These are phyloP conservation scores for Nakaseomyces kungkrabaensis DNA, from an alignment of 1,139 yeast species.

Conservation along the genomic window DNA sequence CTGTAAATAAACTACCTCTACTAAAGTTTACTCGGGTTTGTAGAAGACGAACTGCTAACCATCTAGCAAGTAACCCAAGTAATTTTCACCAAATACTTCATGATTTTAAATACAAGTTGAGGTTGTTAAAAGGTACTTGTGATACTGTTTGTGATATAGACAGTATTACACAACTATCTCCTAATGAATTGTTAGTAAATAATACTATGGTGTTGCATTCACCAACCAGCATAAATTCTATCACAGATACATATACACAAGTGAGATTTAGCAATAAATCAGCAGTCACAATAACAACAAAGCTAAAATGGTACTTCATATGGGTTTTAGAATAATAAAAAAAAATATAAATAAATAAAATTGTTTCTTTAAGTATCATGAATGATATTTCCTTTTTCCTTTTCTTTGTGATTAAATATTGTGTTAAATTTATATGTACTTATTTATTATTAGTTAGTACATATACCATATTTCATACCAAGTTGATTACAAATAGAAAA, in stretches of 20 bases:
- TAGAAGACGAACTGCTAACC: background rate
- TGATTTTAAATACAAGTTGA: background rate
- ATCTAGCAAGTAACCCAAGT: background rate
- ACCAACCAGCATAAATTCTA: background rate
- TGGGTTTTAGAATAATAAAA: constrained; percentile 4
- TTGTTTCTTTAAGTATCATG: background rate
- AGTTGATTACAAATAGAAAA: constrained; percentile 25
- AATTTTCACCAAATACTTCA: background rate
- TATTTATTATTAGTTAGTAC: background rate
- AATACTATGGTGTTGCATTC: background rate
- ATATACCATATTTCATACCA: constrained; percentile 3
- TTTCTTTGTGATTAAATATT: background rate
- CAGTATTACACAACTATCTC: background rate
- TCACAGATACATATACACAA: background rate
- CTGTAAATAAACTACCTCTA: background rate
- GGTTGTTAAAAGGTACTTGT: background rate
- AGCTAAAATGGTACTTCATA: constrained; percentile 1
- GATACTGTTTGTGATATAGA: background rate
- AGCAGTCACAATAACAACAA: background rate
- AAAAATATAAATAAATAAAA: constrained; percentile 2
- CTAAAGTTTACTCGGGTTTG: background rate
- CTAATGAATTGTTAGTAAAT: background rate
- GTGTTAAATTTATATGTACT: background rate
- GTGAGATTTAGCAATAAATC: background rate
- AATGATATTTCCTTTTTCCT: background rate